Evolutionary conservation across 441 rosid species (phyloP), one percentile per base, ranked within the genome.

Genomic region (Bocquillonia castaneifolia): DNA sequence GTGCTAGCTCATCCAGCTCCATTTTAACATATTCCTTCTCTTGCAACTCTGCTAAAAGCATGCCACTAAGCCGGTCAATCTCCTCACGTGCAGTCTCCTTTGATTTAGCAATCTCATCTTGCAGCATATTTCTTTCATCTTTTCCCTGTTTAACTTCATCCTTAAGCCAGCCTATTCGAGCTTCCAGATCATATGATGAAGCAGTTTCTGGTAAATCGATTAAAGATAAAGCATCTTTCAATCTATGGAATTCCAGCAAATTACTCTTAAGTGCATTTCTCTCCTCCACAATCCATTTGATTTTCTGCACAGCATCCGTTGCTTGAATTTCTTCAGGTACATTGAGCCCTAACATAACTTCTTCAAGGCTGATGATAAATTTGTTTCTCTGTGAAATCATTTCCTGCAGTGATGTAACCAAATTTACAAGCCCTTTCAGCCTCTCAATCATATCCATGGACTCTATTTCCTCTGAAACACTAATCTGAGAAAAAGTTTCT

Each of bases 251-350:
- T 55, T 85, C 93, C 79, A 71, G 69, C 34, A 76, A 81, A 76
- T 77, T 68, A 69, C 52, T 77, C 56, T 64, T 79, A 60, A 89
- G 83, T 63, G 77, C 80, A 74, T 78, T 75, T 81, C 87, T 91
- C 83, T 86, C 93, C 59, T 81, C 83, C 50, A 73, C 82, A 72
- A 90, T 85, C 86, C 91, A 86, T 71, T 79, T 87, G 61, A 82
- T 67, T 72, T 72, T 88, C 67, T 85, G 92, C 50, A 84, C 69
- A 44, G 79, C 69, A 75, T 88, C 93, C 65, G 66, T 63, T 28
- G 84, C 76, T 65, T 77, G 84, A 72, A 83, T 70, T 77, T 86
- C 94, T 47, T 74, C 86, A 14, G 91, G 86, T 64, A 77, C 72
- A 73, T 76, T 79, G 51, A 71, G 56, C 69, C 74, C 74, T 18